Percentiles rank a stretch among this genome's conserved stretches.
Conservation (phyloP, 768 basidiomycete species). For the Tephrocybe sp. region DNA sequence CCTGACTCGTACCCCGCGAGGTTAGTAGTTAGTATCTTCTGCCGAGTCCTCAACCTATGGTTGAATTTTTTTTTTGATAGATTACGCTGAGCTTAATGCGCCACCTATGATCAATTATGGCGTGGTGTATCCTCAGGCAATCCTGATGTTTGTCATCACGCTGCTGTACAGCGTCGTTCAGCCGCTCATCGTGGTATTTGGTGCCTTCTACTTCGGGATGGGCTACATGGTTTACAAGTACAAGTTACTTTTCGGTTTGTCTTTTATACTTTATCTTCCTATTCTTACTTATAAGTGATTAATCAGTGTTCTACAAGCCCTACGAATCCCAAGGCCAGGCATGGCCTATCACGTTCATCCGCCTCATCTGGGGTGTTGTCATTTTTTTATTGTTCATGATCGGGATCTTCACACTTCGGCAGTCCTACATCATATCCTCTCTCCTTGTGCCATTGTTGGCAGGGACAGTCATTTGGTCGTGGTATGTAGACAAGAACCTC, state of each 20-base stretch:
- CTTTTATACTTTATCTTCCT: neutral
- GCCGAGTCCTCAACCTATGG: no score
- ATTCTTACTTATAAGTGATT: neutral
- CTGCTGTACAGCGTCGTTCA: conserved; percentile 95
- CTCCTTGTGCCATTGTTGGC: conserved; percentile 73
- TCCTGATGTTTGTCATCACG: conserved; percentile 94
- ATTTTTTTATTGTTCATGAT: conserved; percentile 98
- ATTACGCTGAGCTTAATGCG: conserved; percentile 94
- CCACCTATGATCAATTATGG: conserved; percentile 99
- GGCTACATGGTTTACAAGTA: conserved; percentile 98
- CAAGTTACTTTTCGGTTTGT: conserved; percentile 89
- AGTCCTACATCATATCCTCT: conserved; percentile 49
- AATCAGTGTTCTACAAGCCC: conserved; percentile 93
- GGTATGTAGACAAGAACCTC: conserved; percentile 69
- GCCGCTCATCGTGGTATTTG: conserved; percentile 92
- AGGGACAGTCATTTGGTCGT: conserved; percentile 79
- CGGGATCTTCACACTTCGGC: conserved; percentile 78
- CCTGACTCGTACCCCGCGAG: conserved; percentile 87
- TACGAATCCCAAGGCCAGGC: conserved; percentile 98
- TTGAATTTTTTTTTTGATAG: conserved; percentile 49
- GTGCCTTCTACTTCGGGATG: conserved; percentile 94
- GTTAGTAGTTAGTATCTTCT: conserved; percentile 36
- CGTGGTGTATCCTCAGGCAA: conserved; percentile 94
- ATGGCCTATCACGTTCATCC: conserved; percentile 93
- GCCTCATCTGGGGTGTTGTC: conserved; percentile 89